Percentiles rank a stretch among this genome's conserved stretches.
Conservation (phyloP, 2,329 filamentous ascomycete species). For the Alternaria metachromatica region DNA sequence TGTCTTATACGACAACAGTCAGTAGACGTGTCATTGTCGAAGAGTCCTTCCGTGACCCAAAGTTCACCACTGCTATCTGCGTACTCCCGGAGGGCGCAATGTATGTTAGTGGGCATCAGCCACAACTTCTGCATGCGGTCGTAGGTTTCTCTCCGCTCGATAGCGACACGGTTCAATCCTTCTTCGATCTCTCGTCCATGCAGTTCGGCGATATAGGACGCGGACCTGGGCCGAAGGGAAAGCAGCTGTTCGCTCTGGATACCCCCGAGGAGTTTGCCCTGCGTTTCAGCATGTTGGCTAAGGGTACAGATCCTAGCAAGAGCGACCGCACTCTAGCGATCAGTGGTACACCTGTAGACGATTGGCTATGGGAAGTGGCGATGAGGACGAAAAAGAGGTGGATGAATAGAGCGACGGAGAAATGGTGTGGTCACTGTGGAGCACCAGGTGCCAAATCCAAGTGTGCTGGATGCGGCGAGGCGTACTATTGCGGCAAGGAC, state of each 20-base stretch:
- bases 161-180: background rate
- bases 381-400: background rate
- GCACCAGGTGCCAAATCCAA: background rate
- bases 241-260: slow-evolving; percentile 3
- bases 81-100: background rate
- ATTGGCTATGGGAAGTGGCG: slow-evolving; percentile 1
- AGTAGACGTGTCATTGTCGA: background rate
- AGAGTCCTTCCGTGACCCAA: background rate
- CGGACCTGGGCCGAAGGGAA: slow-evolving; percentile 1
- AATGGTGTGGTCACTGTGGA: slow-evolving; percentile 5
- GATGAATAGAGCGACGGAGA: background rate
- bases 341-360: background rate
- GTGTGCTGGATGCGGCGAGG: slow-evolving; percentile 1
- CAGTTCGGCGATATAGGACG: slow-evolving; percentile 5
- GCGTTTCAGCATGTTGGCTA: background rate
- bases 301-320: background rate
- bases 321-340: background rate
- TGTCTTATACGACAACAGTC: background rate
- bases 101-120: background rate
- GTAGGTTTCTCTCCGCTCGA: background rate
- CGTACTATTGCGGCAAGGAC: slow-evolving; percentile 2
- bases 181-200: slow-evolving; percentile 5
- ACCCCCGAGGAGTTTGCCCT: background rate
- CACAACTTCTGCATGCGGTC: background rate
- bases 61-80: background rate